A percentile compares a stretch with the other conserved stretches of the same genome.
phyloP scores from a whole-genome alignment of 192 early-diverging fungal species.

The Linnemannia hyalina region DNA sequence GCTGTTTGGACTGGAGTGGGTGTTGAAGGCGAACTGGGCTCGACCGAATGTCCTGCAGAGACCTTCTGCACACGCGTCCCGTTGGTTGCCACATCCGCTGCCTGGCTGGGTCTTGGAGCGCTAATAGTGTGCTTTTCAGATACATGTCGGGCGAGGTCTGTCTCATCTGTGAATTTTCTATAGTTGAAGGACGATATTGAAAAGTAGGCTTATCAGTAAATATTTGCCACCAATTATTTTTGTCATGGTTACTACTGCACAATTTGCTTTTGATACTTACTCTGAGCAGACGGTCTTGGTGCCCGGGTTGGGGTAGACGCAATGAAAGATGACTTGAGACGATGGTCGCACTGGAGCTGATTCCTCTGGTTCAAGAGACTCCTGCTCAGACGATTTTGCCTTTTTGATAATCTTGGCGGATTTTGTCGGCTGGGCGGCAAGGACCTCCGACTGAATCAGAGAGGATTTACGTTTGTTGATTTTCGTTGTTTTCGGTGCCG shows the following conservation, averaged over 20 bases:
- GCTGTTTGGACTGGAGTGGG: slow-evolving; percentile 1
- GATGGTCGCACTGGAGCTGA: neutral
- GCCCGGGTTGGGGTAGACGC: slow-evolving; percentile 20
- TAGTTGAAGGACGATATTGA: neutral
- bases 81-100: neutral
- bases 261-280: neutral
- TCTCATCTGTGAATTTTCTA: slow-evolving; percentile 16
- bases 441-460: slow-evolving; percentile 3
- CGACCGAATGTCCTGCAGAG: neutral
- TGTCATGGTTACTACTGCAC: neutral
- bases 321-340: slow-evolving; percentile 2
- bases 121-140: slow-evolving; percentile 6
- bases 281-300: slow-evolving; percentile 6
- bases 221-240: neutral
- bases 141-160: slow-evolving; percentile 13
- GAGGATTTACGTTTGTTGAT: slow-evolving; percentile 39
- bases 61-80: neutral
- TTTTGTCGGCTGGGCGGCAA: neutral
- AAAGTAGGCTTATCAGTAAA: neutral
- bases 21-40: slow-evolving; percentile 12
- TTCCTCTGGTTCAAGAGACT: slow-evolving; percentile 1
- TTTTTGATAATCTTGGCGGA: neutral
- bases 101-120: neutral
- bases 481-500: slow-evolving; percentile 11
- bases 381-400: too few relatives aligned